These are phyloP conservation scores for Plasmodium knowlesi DNA, from an alignment of 169 alveolate genomes.

Conservation along the genomic window DNA sequence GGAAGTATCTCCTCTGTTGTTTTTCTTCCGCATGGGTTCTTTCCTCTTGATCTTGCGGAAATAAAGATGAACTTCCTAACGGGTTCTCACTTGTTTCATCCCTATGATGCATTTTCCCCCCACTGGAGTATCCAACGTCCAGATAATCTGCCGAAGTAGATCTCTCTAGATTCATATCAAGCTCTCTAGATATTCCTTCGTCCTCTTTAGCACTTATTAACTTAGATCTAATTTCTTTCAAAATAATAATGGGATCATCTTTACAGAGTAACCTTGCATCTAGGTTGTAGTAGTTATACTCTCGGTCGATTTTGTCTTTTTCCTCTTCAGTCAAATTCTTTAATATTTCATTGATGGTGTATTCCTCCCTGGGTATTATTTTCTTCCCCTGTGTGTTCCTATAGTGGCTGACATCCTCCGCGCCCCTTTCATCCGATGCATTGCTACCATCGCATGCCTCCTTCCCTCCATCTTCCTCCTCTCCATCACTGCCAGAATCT, in stretches of 20 bases:
- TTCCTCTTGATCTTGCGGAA: too few relatives aligned
- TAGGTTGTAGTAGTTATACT: slow-evolving; percentile 29
- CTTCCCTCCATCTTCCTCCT: too few relatives aligned
- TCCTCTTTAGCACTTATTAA: slow-evolving; percentile 16
- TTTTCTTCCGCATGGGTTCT: neutral
- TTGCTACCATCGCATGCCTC: too few relatives aligned
- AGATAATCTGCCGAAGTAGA: neutral
- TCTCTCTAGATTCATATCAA: neutral
- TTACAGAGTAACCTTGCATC: slow-evolving; percentile 48
- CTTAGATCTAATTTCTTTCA: slow-evolving; percentile 53
- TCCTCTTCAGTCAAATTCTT: slow-evolving; percentile 35
- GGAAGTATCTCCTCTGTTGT: neutral
- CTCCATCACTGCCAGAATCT: neutral
- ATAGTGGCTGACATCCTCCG: neutral
- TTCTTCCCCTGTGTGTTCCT: neutral
- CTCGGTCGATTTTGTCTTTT: slow-evolving; percentile 7
- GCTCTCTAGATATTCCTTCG: neutral
- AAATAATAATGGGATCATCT: slow-evolving; percentile 38
- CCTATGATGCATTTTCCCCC: too few relatives aligned
- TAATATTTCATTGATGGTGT: slow-evolving; percentile 29
- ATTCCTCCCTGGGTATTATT: slow-evolving; percentile 25
- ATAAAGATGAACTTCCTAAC: too few relatives aligned
- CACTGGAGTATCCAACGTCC: neutral
- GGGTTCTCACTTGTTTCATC: too few relatives aligned
- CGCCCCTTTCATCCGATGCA: neutral